Percentiles rank a stretch among this genome's conserved stretches.
phyloP scores from a whole-genome alignment of 495 filamentous ascomycete species.

The Bombardia bombarda region DNA sequence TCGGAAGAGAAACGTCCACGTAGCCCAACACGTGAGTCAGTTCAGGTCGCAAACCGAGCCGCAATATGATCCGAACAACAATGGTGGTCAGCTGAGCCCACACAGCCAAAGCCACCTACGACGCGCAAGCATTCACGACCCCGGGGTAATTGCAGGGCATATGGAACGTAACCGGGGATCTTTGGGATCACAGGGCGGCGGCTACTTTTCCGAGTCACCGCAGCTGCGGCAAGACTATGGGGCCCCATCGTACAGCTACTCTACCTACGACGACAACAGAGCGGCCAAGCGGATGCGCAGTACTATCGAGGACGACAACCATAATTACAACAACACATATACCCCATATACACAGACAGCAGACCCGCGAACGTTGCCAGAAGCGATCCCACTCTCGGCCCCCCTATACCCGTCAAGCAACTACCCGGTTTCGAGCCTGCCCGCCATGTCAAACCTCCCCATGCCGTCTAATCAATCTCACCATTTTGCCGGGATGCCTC shows the following conservation, averaged over 20 bases:
- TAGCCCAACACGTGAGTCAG: conserved; percentile 8
- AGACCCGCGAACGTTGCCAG: conserved; percentile 20
- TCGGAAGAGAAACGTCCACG: conserved; percentile 29
- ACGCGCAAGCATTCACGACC: conserved; percentile 14
- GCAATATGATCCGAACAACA: conserved; percentile 8
- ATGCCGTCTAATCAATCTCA: conserved; percentile 4
- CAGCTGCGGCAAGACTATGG: conserved; percentile 15
- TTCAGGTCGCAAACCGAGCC: conserved; percentile 4
- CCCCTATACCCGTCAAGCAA: conserved; percentile 6
- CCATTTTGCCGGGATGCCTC: not conserved
- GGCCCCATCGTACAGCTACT: conserved; percentile 12
- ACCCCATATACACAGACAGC: conserved; percentile 7
- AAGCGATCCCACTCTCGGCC: not conserved
- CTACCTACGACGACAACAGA: conserved; percentile 11
- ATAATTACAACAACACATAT: conserved; percentile 12
- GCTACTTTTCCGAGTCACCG: conserved; percentile 17
- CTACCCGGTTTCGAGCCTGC: conserved; percentile 7
- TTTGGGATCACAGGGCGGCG: conserved; percentile 12
- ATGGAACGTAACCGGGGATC: conserved; percentile 9
- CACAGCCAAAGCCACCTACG: conserved; percentile 12
- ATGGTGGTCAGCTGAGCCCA: conserved; percentile 17
- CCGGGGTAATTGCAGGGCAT: not conserved
- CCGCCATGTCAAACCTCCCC: conserved; percentile 5
- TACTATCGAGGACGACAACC: conserved; percentile 4
- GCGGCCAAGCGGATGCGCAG: conserved; percentile 13